These are phyloP conservation scores for Rosa rugosa DNA, from an alignment of 306 rosid species.

Conservation along the genomic window DNA sequence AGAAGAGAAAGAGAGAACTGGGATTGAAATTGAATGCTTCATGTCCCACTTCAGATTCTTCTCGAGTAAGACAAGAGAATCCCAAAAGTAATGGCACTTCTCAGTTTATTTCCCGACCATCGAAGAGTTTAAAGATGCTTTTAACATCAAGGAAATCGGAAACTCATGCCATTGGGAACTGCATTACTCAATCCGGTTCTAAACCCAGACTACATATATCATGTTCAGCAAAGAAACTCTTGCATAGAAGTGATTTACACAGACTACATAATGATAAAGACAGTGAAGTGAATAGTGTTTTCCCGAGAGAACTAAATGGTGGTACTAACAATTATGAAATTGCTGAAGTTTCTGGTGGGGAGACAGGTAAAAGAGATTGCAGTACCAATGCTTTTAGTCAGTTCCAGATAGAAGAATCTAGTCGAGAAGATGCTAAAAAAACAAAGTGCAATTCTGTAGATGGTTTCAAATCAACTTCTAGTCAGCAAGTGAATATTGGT, in stretches of 20 bases:
- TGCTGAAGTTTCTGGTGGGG: conserved; percentile 35
- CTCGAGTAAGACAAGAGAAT: conserved; percentile 25
- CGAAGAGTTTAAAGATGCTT: conserved; percentile 28
- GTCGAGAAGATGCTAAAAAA: conserved; percentile 27
- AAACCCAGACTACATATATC: conserved; percentile 16
- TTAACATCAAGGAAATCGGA: conserved; percentile 25
- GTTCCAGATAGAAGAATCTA: conserved; percentile 28
- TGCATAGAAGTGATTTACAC: conserved; percentile 34
- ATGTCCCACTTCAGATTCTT: conserved; percentile 29
- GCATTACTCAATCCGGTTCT: conserved; percentile 22
- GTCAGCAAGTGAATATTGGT: conserved; percentile 32
- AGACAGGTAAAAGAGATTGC: conserved; percentile 40
- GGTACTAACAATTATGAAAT: conserved; percentile 29
- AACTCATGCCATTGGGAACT: conserved; percentile 18
- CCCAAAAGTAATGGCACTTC: conserved; percentile 14
- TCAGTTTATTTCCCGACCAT: conserved; percentile 27
- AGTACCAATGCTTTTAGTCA: conserved; percentile 28
- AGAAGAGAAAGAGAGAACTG: conserved; percentile 39
- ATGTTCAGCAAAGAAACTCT: conserved; percentile 29
- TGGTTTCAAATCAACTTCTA: conserved; percentile 21
- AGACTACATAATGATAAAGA: conserved; percentile 18
- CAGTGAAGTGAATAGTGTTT: conserved; percentile 23
- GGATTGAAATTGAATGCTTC: conserved; percentile 29
- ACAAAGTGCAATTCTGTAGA: conserved; percentile 13
- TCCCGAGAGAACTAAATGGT: conserved; percentile 27